phyloP scores from a whole-genome alignment of 768 basidiomycete species.

The Suillus occidentalis region DNA sequence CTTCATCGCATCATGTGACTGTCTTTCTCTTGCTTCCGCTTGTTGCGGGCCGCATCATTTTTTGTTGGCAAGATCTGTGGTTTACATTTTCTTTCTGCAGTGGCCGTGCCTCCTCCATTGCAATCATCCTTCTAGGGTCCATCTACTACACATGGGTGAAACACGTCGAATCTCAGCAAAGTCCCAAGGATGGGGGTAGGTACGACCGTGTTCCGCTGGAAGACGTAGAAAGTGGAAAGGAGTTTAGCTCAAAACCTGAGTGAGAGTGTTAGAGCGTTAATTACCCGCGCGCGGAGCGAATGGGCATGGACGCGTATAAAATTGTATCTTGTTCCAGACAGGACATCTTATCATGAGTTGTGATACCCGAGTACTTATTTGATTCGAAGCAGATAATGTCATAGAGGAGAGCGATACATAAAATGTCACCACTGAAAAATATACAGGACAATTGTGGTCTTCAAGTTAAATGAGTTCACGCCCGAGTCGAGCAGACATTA shows the following conservation, averaged over 20 bases:
- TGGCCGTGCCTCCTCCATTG: slow-evolving; percentile 79
- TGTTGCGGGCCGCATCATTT: not conserved
- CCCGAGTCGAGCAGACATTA: not conserved
- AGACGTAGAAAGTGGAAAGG: slow-evolving; percentile 56
- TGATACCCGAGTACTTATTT: not conserved
- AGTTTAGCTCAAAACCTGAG: slow-evolving; percentile 28
- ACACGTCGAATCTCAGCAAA: slow-evolving; percentile 58
- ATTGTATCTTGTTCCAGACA: not conserved
- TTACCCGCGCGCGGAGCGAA: not conserved
- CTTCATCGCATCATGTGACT: not conserved
- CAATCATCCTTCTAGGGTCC: slow-evolving; percentile 78
- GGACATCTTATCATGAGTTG: not conserved
- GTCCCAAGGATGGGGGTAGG: slow-evolving; percentile 29
- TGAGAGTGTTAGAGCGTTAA: slow-evolving; percentile 9
- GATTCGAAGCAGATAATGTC: not conserved
- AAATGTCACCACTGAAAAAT: not conserved
- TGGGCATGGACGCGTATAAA: not conserved
- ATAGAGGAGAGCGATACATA: not conserved
- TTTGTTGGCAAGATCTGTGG: not conserved
- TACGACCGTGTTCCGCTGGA: slow-evolving; percentile 69
- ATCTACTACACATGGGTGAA: slow-evolving; percentile 89
- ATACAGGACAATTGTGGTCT: not conserved
- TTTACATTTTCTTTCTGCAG: slow-evolving; percentile 36
- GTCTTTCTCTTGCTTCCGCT: not conserved
- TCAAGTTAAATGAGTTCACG: not conserved